Percentiles rank a stretch among this genome's conserved stretches.
These are phyloP conservation scores for Euphrasia confusa DNA, from an alignment of 257 asterid genomes.

Conservation along the genomic window DNA sequence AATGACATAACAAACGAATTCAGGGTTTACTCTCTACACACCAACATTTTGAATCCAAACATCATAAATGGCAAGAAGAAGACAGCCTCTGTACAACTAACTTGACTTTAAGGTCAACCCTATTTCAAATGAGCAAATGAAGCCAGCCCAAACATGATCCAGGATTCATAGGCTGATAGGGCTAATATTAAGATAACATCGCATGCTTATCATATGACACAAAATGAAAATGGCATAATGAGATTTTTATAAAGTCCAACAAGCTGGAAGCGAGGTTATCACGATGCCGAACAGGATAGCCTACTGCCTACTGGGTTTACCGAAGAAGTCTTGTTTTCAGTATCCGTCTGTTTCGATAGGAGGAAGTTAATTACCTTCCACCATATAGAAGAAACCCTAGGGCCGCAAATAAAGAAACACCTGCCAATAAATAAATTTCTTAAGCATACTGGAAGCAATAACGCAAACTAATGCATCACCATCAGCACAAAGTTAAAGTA, in stretches of 20 bases:
- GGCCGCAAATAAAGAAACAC: constrained; percentile 86
- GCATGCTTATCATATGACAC: neutral
- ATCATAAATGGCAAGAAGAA: too few relatives aligned
- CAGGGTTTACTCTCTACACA: too few relatives aligned
- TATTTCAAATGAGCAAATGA: neutral
- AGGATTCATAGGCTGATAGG: neutral
- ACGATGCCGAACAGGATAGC: too few relatives aligned
- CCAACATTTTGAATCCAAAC: too few relatives aligned
- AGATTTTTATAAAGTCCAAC: neutral
- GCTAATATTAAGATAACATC: neutral
- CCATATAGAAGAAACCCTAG: constrained; percentile 94
- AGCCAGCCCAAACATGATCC: neutral
- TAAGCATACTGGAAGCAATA: constrained; percentile 26
- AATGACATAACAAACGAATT: too few relatives aligned
- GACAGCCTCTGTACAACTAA: neutral
- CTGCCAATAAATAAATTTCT: constrained; percentile 40
- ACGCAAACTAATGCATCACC: constrained; percentile 11
- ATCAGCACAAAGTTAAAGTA: constrained; percentile 9
- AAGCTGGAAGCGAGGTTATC: too few relatives aligned
- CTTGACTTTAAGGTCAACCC: neutral
- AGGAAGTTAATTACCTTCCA: constrained; percentile 65
- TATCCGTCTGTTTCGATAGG: constrained; percentile 7
- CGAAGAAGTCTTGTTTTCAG: neutral
- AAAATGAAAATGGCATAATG: neutral
- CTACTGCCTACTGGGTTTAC: neutral